Percentiles rank a stretch among this genome's conserved stretches.
These are phyloP conservation scores for Penicillium aurantiogriseum DNA, from an alignment of 2,329 filamentous ascomycete species.

Conservation along the genomic window DNA sequence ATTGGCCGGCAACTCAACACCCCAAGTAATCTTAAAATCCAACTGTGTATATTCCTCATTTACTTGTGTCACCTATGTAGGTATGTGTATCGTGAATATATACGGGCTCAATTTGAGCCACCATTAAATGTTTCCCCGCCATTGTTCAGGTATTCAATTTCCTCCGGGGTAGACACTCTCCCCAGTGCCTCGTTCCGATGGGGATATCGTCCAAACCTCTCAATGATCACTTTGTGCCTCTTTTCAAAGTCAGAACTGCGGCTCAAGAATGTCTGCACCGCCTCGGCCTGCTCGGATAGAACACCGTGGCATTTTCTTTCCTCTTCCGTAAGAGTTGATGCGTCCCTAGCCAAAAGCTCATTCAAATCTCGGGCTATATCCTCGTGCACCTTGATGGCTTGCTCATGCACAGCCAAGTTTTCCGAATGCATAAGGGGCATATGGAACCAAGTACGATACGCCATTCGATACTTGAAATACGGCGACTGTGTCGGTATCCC, in stretches of 20 bases:
- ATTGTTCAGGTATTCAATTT: constrained; percentile 23
- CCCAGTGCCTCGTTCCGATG: constrained; percentile 27
- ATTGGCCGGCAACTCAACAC: no score
- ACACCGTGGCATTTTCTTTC: constrained; percentile 16
- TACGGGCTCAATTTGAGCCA: not conserved
- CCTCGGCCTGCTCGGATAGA: constrained; percentile 12
- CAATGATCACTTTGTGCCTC: constrained; percentile 26
- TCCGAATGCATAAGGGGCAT: constrained; percentile 60
- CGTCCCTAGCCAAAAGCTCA: constrained; percentile 12
- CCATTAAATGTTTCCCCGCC: constrained; percentile 23
- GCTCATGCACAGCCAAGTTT: constrained; percentile 19
- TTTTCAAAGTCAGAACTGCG: constrained; percentile 19
- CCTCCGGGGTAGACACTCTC: constrained; percentile 20
- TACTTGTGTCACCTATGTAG: not conserved
- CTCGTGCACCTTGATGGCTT: constrained; percentile 17
- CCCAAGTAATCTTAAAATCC: no score
- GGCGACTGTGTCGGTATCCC: constrained; percentile 28
- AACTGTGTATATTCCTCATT: no score
- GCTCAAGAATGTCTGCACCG: constrained; percentile 10
- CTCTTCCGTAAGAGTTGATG: constrained; percentile 11
- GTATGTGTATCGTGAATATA: not conserved
- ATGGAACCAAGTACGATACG: constrained; percentile 57
- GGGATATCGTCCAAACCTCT: constrained; percentile 27
- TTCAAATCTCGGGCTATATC: constrained; percentile 19
- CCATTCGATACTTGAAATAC: constrained; percentile 36